These are phyloP conservation scores for Schizophyllum commune DNA, from an alignment of 1,284 basidiomycete genomes.

Conservation along the genomic window DNA sequence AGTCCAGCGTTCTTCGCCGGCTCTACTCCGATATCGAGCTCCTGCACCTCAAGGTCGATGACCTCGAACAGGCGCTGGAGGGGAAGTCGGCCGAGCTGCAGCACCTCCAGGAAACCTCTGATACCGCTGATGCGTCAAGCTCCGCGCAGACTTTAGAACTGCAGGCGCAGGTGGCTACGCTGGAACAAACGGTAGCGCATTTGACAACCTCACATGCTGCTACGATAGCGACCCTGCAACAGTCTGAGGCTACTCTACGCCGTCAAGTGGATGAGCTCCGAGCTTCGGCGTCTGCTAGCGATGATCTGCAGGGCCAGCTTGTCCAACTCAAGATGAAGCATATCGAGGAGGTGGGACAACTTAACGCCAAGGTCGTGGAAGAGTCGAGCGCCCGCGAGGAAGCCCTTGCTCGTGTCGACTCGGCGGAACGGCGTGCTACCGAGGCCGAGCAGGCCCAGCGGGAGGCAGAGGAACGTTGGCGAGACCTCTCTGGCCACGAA, in stretches of 20 bases:
- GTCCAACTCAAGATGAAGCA: constrained; percentile 30
- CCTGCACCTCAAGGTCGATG: constrained; percentile 3
- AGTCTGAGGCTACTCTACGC: constrained; percentile 17
- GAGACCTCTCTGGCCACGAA: neutral
- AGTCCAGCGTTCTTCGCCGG: constrained; percentile 1
- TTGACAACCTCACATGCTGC: constrained; percentile 9
- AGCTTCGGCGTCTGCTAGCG: constrained; percentile 10
- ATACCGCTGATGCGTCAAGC: constrained; percentile 6
- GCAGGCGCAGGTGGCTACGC: constrained; percentile 6
- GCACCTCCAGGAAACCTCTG: constrained; percentile 15
- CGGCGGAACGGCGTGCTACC: constrained; percentile 12
- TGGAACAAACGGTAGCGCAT: constrained; percentile 5
- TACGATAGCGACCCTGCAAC: constrained; percentile 5
- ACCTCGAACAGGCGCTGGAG: constrained; percentile 1
- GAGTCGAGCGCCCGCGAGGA: constrained; percentile 27
- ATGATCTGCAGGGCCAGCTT: constrained; percentile 21
- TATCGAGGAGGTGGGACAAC: constrained; percentile 27
- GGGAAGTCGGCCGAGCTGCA: constrained; percentile 24
- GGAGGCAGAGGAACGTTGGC: neutral
- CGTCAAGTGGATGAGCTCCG: constrained; percentile 13
- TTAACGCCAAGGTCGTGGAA: constrained; percentile 29
- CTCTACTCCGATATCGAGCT: constrained; percentile 4
- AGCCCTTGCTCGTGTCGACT: constrained; percentile 21
- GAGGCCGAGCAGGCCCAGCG: neutral
- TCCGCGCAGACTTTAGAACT: constrained; percentile 6